Base-by-base conservation (phyloP, 768 basidiomycete genomes). In the Russula sp. region DNA sequence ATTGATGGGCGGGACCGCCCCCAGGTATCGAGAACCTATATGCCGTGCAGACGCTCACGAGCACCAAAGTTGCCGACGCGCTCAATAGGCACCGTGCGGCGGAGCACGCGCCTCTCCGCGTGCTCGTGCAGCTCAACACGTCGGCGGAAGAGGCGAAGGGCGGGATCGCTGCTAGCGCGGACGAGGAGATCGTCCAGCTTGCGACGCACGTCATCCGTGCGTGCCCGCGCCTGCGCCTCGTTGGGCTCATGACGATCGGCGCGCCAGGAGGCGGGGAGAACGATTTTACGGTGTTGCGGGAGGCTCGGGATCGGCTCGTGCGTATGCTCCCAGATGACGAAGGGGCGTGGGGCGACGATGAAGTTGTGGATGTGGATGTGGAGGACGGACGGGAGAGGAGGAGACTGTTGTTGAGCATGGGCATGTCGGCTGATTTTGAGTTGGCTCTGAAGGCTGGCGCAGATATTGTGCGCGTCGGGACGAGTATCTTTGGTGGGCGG, bases 171-270 rank as follows among this genome's bases (percentile, higher is more conserved):
- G 48, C 20, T 27, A 18, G 14, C 6, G 27, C 63, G 74, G 14
- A 71, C 4, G 57, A 71, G 4, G 70, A 73, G 31, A 77, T 92
- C 37, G 73, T 80, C 48, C 77, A 79, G 49, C 81, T 98, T 22
- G 94, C 90, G 4, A 76, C 73, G 57, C 83, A 90, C 69, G 78
- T 99, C 72, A 67, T 97, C 51, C 71, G 73, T 1, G 74, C 79
- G 35, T 99, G 97, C 73, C 89, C 91, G 1, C 78, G 77, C 18
- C 80, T 99, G 35, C 82, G 78, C 22, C 76, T 98, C 4, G 83
- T 86, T 55, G 97, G 97, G 4, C 75, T 99, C 53, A 99, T 99
- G 97, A 98, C 97, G 1, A 98, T 99, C 68, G 97, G 97, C 1
- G 84, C 93, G 18, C 79, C 80, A 0, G 75, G 73, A 0, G 76